A percentile compares a stretch with the other conserved stretches of the same genome.
Conservation (phyloP, 805 yeast species). For the Candida rishiriensis region DNA sequence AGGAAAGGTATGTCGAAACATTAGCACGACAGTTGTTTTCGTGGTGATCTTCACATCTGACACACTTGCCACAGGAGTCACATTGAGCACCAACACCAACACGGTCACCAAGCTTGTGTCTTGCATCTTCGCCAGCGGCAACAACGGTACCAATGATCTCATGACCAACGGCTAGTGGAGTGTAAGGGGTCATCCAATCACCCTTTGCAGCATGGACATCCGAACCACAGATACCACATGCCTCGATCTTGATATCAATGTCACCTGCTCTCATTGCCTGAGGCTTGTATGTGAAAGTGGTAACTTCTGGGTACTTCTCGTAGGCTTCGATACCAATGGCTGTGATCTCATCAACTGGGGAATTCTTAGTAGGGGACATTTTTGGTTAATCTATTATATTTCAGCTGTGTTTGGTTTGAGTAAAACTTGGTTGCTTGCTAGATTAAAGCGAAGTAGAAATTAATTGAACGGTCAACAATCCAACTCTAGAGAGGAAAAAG, state of each 20-base stretch:
- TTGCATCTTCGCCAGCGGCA: conserved; percentile 29
- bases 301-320: too few species aligned
- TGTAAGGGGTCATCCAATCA: conserved; percentile 29
- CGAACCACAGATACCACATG: conserved; percentile 67
- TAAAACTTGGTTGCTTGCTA: too few species aligned
- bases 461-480: too few species aligned
- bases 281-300: too few species aligned
- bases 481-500: too few species aligned
- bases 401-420: too few species aligned
- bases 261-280: too few species aligned
- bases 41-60: conserved; percentile 33
- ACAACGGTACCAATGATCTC: conserved; percentile 40
- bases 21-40: conserved; percentile 41
- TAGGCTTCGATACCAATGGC: too few species aligned
- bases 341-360: too few species aligned
- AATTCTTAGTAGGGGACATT: too few species aligned
- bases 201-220: conserved; percentile 51
- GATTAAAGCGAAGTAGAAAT: too few species aligned
- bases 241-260: conserved; percentile 53
- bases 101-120: conserved; percentile 39
- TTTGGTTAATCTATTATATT: too few species aligned
- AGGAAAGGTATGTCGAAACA: conserved; percentile 38
- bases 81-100: conserved; percentile 45
- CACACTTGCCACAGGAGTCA: conserved; percentile 33
- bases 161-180: conserved; percentile 47